phyloP scores from a whole-genome alignment of 305 asterid genomes.

The Solanum hybrid region DNA sequence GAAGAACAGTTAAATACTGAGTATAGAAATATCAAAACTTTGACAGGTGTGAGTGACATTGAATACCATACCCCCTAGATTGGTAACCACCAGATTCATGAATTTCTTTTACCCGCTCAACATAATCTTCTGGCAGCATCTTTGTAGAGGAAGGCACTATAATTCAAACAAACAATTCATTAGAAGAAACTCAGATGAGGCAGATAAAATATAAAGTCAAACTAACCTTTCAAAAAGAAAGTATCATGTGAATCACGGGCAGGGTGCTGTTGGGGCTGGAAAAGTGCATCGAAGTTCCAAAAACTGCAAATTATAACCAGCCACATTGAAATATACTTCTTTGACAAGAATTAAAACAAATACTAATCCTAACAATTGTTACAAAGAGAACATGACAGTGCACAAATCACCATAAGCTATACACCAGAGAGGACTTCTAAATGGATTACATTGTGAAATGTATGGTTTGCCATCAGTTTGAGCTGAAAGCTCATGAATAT shows the following conservation, averaged over 20 bases:
- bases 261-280: slow-evolving; percentile 97
- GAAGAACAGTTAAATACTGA: slow-evolving; percentile 1
- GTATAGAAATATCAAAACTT: not conserved
- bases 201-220: slow-evolving; percentile 9
- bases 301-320: slow-evolving; percentile 40
- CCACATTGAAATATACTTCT: not conserved
- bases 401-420: not conserved
- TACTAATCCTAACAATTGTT: not conserved
- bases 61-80: slow-evolving; percentile 63
- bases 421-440: not conserved
- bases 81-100: slow-evolving; percentile 92
- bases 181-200: slow-evolving; percentile 1
- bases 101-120: slow-evolving; percentile 66
- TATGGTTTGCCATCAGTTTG: not conserved
- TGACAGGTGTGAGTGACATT: not conserved
- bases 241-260: slow-evolving; percentile 99
- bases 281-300: slow-evolving; percentile 95
- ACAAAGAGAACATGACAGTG: not conserved
- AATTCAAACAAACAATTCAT: slow-evolving; percentile 11
- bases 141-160: slow-evolving; percentile 80
- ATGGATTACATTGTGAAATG: not conserved
- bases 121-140: slow-evolving; percentile 81
- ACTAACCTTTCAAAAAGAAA: slow-evolving; percentile 73
- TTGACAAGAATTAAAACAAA: not conserved
- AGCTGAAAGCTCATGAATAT: not conserved